Percentiles rank a stretch among this genome's conserved stretches.
Conservation (phyloP, 805 yeast species). For the Lipomyces mesembrius region DNA sequence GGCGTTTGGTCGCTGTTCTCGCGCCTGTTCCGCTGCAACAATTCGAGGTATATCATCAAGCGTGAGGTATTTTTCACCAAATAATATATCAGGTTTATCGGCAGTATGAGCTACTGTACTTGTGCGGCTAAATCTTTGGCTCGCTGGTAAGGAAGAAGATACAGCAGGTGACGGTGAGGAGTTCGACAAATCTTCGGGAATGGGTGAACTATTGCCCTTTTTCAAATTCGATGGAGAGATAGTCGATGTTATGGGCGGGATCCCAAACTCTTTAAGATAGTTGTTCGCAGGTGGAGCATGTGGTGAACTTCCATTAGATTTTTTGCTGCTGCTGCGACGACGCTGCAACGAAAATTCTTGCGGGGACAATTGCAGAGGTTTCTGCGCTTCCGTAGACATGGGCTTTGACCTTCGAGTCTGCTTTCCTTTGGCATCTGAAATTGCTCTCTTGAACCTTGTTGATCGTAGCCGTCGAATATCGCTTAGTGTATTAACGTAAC, state of each 20-base stretch:
- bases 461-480: constrained; percentile 80
- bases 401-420: constrained; percentile 69
- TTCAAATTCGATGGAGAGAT: background rate
- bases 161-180: background rate
- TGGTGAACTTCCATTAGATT: background rate
- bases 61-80: constrained; percentile 74
- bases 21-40: constrained; percentile 95
- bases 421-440: constrained; percentile 53
- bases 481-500: constrained; percentile 68
- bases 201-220: background rate
- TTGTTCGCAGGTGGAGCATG: background rate
- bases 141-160: background rate
- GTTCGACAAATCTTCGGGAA: background rate
- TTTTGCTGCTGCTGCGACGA: constrained; percentile 1
- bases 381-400: constrained; percentile 45
- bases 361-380: constrained; percentile 5
- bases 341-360: background rate
- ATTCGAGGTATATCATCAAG: constrained; percentile 96
- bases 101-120: background rate
- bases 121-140: background rate
- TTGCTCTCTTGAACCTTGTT: constrained; percentile 61
- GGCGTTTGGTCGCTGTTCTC: constrained; percentile 91
- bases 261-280: background rate
- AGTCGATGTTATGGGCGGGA: background rate
- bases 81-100: constrained; percentile 28